Evolutionary conservation across 495 filamentous ascomycete species (phyloP).

Genomic region (Podospora pseudocomata): DNA sequence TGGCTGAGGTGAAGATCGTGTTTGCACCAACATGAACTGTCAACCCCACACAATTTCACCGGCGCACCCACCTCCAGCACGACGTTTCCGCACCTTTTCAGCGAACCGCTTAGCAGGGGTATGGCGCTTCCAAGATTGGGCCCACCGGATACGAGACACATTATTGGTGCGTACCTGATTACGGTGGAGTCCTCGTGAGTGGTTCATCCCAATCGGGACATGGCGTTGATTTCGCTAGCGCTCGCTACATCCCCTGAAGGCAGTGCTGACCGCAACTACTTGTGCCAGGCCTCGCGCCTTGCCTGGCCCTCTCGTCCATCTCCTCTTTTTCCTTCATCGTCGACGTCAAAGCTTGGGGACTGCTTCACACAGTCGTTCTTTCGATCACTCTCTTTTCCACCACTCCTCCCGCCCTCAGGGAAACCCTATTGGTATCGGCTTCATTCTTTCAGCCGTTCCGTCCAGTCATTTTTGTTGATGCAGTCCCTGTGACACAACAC

Average conservation of each 20-base stretch:
- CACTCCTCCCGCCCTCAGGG: constrained; percentile 25
- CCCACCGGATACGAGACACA: constrained; percentile 10
- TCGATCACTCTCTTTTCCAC: constrained; percentile 22
- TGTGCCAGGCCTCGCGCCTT: constrained; percentile 15
- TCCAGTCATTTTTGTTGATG: constrained; percentile 46
- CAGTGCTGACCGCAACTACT: constrained; percentile 13
- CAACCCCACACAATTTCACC: background rate
- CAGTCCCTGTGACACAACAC: constrained; percentile 21
- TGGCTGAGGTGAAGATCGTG: background rate
- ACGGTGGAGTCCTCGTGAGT: constrained; percentile 5
- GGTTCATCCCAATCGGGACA: constrained; percentile 29
- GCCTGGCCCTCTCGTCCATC: constrained; percentile 16
- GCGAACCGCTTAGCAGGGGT: background rate
- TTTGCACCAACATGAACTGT: background rate
- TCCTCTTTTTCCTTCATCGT: constrained; percentile 26
- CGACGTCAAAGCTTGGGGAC: constrained; percentile 26
- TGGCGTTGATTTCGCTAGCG: constrained; percentile 15
- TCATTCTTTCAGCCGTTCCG: constrained; percentile 72
- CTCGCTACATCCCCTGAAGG: constrained; percentile 25
- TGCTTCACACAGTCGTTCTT: constrained; percentile 23
- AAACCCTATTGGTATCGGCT: constrained; percentile 53
- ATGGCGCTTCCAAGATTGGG: constrained; percentile 25
- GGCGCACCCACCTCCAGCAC: background rate
- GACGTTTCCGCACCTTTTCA: background rate
- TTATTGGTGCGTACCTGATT: constrained; percentile 11